These are phyloP conservation scores for Cylindrodendrum hubeiense DNA, from an alignment of 2,329 filamentous ascomycete species.

Conservation along the genomic window DNA sequence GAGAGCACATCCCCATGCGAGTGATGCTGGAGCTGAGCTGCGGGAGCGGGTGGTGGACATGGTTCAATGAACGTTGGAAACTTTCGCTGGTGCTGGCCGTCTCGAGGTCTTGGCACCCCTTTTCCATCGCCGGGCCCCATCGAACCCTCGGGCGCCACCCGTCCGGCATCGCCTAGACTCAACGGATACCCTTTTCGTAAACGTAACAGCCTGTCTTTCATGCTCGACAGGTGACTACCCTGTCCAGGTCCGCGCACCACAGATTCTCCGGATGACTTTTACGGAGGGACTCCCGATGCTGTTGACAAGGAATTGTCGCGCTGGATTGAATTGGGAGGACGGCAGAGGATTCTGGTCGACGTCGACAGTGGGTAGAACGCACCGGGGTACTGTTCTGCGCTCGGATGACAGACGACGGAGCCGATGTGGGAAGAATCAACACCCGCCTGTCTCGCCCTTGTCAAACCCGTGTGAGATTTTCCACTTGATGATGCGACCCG, in stretches of 20 bases:
- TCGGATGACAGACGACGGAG: background rate
- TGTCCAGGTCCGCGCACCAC: constrained; percentile 3
- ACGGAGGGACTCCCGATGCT: background rate
- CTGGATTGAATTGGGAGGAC: background rate
- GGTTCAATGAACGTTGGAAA: constrained; percentile 7
- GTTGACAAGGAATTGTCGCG: constrained; percentile 1
- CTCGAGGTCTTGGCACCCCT: constrained; percentile 32
- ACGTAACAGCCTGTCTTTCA: constrained; percentile 3
- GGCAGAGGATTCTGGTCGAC: constrained; percentile 9
- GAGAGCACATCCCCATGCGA: constrained; percentile 5
- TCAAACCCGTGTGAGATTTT: constrained; percentile 14
- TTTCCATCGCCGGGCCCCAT: constrained; percentile 25
- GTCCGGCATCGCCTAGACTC: constrained; percentile 5
- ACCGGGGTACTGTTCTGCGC: constrained; percentile 6
- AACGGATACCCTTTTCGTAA: constrained; percentile 5
- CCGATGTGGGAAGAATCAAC: constrained; percentile 6
- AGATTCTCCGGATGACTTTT: background rate
- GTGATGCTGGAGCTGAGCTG: constrained; percentile 4
- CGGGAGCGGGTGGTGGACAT: background rate
- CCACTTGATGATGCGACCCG: constrained; percentile 14
- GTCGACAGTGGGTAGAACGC: constrained; percentile 1
- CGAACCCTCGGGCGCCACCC: constrained; percentile 7
- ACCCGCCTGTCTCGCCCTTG: constrained; percentile 17
- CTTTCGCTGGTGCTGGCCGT: constrained; percentile 6
- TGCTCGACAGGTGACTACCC: constrained; percentile 8